Evolutionary conservation across 345 rosid genomes (phyloP).

Genomic region (Hypericum perforatum): DNA sequence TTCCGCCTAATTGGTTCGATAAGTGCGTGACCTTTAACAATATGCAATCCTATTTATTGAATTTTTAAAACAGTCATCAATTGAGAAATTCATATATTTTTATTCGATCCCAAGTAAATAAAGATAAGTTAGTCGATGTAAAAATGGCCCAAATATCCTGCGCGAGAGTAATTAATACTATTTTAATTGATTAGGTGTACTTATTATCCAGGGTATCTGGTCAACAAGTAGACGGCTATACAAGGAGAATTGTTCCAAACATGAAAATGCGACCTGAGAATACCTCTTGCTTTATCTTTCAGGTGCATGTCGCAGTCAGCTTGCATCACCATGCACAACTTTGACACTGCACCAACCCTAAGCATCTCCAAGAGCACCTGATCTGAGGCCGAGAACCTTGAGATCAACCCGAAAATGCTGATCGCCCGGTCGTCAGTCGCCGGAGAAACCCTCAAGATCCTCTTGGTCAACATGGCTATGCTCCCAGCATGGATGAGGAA

Average conservation of each 20-base stretch:
- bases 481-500: slow-evolving; percentile 35
- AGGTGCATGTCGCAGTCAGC: slow-evolving; percentile 29
- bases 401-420: slow-evolving; percentile 23
- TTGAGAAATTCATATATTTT: no score
- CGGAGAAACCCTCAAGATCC: slow-evolving; percentile 42
- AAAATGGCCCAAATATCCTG: no score
- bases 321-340: slow-evolving; percentile 45
- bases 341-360: slow-evolving; percentile 41
- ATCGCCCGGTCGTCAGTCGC: slow-evolving; percentile 38
- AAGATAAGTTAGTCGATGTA: no score
- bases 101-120: no score
- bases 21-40: no score
- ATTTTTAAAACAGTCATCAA: no score
- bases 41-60: no score
- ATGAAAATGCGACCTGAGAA: slow-evolving; percentile 40
- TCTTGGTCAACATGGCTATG: slow-evolving; percentile 40
- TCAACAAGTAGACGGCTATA: slow-evolving; percentile 38
- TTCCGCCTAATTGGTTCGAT: no score
- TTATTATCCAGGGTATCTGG: slow-evolving; percentile 20
- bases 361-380: slow-evolving; percentile 49
- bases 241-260: slow-evolving; percentile 64
- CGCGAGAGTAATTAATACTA: no score
- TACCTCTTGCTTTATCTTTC: slow-evolving; percentile 42
- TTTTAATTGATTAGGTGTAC: no score
- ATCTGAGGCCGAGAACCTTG: slow-evolving; percentile 23